A percentile compares a stretch with the other conserved stretches of the same genome.
Evolutionary conservation across 2,329 filamentous ascomycete species (phyloP).

Genomic region (Colletotrichum tropicale): DNA sequence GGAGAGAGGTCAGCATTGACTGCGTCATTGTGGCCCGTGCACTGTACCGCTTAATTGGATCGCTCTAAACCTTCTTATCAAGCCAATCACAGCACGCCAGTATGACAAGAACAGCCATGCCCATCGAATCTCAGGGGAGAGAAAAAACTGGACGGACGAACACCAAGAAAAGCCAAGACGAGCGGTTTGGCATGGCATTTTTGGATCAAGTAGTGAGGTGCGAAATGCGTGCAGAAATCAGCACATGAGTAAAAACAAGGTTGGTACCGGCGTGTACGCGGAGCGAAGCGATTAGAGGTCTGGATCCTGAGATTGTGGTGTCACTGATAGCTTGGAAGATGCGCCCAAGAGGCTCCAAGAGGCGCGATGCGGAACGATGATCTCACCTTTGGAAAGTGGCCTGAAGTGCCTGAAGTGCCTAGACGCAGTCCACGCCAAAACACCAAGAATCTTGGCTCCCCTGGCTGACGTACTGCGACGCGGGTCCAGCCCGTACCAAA

Average conservation of each 20-base stretch:
- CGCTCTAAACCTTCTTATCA: neutral
- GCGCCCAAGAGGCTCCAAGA: neutral
- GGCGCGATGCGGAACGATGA: neutral
- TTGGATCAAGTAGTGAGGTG: neutral
- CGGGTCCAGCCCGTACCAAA: neutral
- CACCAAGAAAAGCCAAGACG: slow-evolving; percentile 12
- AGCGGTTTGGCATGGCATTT: neutral
- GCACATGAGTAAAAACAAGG: neutral
- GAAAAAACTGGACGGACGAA: neutral
- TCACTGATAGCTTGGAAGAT: neutral
- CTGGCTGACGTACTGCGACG: slow-evolving; percentile 11
- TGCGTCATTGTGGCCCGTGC: neutral
- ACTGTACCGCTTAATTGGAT: neutral
- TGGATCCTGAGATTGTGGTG: rapidly evolving
- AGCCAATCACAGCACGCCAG: neutral
- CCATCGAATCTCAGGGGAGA: neutral
- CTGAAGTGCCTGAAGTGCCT: neutral
- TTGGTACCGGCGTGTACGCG: neutral
- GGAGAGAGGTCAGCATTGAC: neutral
- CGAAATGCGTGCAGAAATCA: neutral
- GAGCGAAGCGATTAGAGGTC: neutral
- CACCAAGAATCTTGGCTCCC: slow-evolving; percentile 17
- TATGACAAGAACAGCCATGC: neutral
- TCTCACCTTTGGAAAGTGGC: neutral
- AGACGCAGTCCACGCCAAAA: neutral